Percentiles rank a stretch among this genome's conserved stretches.
These are phyloP conservation scores for Naganishia sp. DNA, from an alignment of 1,284 basidiomycete genomes.

Conservation along the genomic window DNA sequence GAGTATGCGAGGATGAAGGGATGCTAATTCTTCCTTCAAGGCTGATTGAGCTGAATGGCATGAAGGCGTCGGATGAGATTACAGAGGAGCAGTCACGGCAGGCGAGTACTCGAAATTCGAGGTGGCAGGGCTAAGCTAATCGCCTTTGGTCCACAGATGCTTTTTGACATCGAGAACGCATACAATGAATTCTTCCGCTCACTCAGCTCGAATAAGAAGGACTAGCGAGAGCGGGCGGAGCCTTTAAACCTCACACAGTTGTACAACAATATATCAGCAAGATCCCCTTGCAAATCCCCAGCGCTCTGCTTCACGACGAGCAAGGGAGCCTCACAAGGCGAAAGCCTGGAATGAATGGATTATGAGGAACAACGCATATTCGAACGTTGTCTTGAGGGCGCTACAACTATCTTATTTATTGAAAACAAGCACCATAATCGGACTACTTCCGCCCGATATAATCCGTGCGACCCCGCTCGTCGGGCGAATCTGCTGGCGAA, in stretches of 20 bases:
- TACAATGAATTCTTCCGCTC: conserved; percentile 95
- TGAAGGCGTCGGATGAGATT: conserved; percentile 96
- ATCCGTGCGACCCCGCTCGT: conserved; percentile 16
- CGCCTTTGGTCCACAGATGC: conserved; percentile 60
- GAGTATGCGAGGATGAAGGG: background rate
- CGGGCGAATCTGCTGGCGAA: conserved; percentile 23
- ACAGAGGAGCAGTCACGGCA: conserved; percentile 93
- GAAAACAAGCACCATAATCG: too few species aligned
- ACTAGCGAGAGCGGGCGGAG: background rate
- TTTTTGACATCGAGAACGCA: conserved; percentile 95
- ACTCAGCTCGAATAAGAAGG: conserved; percentile 50
- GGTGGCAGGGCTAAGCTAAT: background rate
- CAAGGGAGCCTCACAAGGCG: too few species aligned
- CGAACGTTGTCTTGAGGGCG: too few species aligned
- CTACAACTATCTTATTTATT: too few species aligned
- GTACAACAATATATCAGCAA: background rate
- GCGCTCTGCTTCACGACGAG: background rate
- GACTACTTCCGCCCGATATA: conserved; percentile 1
- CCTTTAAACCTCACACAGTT: background rate
- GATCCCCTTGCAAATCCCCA: background rate
- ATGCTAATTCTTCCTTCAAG: conserved; percentile 53
- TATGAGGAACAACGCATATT: background rate
- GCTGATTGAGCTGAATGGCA: conserved; percentile 93
- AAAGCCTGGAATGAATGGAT: background rate
- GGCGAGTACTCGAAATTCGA: conserved; percentile 56